These are phyloP conservation scores for Leucocoprinus birnbaumii DNA, from an alignment of 768 basidiomycete species.

Conservation along the genomic window DNA sequence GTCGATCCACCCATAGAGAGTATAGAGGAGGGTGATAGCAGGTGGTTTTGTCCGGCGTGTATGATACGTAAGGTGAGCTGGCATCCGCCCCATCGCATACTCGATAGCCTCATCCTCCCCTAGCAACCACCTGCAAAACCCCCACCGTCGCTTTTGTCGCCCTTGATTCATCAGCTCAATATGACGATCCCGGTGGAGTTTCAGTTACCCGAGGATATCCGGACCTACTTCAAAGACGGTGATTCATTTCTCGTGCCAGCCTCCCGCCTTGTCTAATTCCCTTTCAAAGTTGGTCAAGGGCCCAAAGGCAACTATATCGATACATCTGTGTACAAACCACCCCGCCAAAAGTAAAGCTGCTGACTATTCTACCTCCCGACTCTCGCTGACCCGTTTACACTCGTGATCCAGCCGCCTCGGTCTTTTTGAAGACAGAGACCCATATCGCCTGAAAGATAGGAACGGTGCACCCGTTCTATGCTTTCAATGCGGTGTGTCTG, in stretches of 20 bases:
- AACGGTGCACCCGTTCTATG: conserved; percentile 85
- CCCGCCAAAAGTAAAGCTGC: conserved; percentile 74
- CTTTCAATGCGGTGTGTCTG: conserved; percentile 84
- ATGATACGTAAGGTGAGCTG: conserved; percentile 57
- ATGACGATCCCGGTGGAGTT: conserved; percentile 75
- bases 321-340: conserved; percentile 68
- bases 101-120: conserved; percentile 19
- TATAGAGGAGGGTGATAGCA: conserved; percentile 80
- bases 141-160: conserved; percentile 62
- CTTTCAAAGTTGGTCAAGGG: conserved; percentile 65
- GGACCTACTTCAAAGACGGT: conserved; percentile 87
- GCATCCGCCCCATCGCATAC: conserved; percentile 14
- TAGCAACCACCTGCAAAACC: conserved; percentile 71
- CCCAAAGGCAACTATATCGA: conserved; percentile 84
- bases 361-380: conserved; percentile 9
- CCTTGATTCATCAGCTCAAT: conserved; percentile 70
- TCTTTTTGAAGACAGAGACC: conserved; percentile 88
- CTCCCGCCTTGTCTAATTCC: conserved; percentile 15
- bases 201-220: conserved; percentile 82
- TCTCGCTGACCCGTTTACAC: conserved; percentile 13
- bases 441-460: conserved; percentile 81
- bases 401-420: conserved; percentile 64
- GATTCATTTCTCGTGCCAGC: conserved; percentile 21
- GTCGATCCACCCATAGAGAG: conserved; percentile 93
- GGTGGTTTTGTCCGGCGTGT: conserved; percentile 82